A percentile compares a stretch with the other conserved stretches of the same genome.
These are phyloP conservation scores for Metarhizium guizhouense DNA, from an alignment of 2,329 filamentous ascomycete genomes.

Conservation along the genomic window DNA sequence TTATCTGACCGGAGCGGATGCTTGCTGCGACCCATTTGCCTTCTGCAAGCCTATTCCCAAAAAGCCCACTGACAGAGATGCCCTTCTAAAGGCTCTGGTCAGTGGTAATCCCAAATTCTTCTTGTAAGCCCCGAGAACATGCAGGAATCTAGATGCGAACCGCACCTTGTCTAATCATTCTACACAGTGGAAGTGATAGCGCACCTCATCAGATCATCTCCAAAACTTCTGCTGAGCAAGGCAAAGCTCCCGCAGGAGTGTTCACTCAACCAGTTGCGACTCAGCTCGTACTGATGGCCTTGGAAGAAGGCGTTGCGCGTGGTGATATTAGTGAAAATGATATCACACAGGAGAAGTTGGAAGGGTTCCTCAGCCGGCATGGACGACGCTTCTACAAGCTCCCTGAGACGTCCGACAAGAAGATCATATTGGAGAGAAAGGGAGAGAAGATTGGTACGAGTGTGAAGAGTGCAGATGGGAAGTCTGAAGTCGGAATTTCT, in stretches of 20 bases:
- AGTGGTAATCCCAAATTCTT: conserved; percentile 60
- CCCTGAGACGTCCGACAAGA: conserved; percentile 17
- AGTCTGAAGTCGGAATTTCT: conserved; percentile 34
- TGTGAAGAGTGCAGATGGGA: conserved; percentile 27
- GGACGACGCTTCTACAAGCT: conserved; percentile 46
- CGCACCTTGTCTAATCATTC: neutral
- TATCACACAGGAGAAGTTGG: conserved; percentile 45
- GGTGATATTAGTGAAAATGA: conserved; percentile 41
- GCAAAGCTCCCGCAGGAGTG: conserved; percentile 60
- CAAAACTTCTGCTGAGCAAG: conserved; percentile 40
- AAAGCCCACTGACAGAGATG: conserved; percentile 62
- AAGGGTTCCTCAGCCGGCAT: conserved; percentile 43
- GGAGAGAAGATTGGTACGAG: conserved; percentile 30
- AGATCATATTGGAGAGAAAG: conserved; percentile 30
- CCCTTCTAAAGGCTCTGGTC: conserved; percentile 56
- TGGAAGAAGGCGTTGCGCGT: conserved; percentile 52
- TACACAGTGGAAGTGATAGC: conserved; percentile 44
- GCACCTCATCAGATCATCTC: conserved; percentile 54
- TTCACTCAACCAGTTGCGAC: conserved; percentile 69
- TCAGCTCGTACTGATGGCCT: conserved; percentile 50
- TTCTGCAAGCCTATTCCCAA: conserved; percentile 77
- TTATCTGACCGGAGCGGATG: conserved; percentile 68
- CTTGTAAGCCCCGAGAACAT: conserved; percentile 27
- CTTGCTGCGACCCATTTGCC: conserved; percentile 43
- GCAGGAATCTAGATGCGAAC: neutral